Conservation (phyloP, 371 early-diverging fungal genomes). For the Paraphysoderma sedebokerense region DNA sequence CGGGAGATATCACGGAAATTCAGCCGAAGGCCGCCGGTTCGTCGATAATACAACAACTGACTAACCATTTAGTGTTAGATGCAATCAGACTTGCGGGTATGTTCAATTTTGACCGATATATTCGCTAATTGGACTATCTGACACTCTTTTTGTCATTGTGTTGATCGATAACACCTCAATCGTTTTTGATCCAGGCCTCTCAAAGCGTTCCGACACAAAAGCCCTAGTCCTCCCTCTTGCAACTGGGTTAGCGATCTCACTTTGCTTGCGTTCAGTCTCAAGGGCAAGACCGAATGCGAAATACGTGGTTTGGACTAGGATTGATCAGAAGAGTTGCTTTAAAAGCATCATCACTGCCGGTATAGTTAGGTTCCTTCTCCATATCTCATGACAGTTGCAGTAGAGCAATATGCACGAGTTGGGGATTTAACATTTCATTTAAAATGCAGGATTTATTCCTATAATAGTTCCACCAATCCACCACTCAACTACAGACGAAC, state of each 20-base stretch:
- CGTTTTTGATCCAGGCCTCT: no score
- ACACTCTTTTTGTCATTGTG: no score
- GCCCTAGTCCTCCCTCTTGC: conserved; percentile 11
- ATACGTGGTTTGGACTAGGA: conserved; percentile 14
- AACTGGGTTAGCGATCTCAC: conserved; percentile 10
- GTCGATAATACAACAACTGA: conserved; percentile 8
- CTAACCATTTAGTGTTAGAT: conserved; percentile 8
- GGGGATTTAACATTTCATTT: no score
- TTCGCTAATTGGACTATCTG: not conserved
- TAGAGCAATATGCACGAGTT: no score
- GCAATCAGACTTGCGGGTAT: conserved; percentile 7
- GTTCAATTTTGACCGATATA: not conserved
- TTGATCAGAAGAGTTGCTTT: conserved; percentile 12
- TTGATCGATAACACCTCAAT: no score
- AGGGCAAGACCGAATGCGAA: conserved; percentile 1
- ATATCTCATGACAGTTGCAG: no score
- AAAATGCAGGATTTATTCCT: no score
- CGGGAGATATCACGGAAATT: conserved; percentile 11
- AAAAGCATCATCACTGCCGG: conserved; percentile 10
- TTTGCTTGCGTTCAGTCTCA: conserved; percentile 1
- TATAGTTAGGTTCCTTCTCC: conserved; percentile 2
- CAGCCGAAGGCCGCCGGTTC: conserved; percentile 16
- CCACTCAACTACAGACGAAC: conserved; percentile 5
- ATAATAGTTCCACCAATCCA: no score
- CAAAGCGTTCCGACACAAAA: no score